Conservation (phyloP, 257 asterid genomes). For the Phtheirospermum japonicum region DNA sequence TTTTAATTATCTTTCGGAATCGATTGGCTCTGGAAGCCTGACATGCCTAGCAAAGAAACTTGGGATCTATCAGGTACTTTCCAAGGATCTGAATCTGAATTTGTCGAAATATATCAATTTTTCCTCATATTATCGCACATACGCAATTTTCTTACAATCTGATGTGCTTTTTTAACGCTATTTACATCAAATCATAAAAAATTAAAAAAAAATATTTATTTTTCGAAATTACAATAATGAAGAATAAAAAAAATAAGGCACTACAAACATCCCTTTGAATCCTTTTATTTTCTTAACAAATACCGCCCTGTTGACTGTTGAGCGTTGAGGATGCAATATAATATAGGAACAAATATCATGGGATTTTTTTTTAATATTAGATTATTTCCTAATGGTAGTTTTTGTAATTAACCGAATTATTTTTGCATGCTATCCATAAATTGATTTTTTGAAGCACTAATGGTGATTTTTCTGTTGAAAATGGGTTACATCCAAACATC, state of each 20-base stretch:
- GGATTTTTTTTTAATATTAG: no score
- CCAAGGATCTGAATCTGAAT: slow-evolving; percentile 11
- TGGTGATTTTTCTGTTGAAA: slow-evolving; percentile 22
- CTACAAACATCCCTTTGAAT: neutral
- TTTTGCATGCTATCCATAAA: neutral
- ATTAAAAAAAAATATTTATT: no score
- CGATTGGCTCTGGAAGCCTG: slow-evolving; percentile 68
- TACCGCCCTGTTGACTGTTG: no score
- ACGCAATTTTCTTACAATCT: neutral
- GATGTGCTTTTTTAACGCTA: neutral
- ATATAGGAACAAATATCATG: no score
- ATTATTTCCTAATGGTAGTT: no score
- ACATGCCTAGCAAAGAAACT: slow-evolving; percentile 92
- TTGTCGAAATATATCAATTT: slow-evolving; percentile 2
- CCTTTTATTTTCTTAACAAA: neutral
- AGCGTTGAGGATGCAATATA: no score
- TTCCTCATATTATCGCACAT: slow-evolving; percentile 1
- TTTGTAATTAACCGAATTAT: no score
- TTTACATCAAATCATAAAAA: neutral
- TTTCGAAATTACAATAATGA: no score
- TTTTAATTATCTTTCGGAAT: slow-evolving; percentile 79
- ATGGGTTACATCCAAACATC: slow-evolving; percentile 78
- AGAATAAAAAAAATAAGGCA: neutral
- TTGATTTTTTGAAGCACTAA: neutral
- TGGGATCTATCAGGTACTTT: slow-evolving; percentile 92